Conservation (phyloP, 139 green algal species). For the Chlorella sp. region DNA sequence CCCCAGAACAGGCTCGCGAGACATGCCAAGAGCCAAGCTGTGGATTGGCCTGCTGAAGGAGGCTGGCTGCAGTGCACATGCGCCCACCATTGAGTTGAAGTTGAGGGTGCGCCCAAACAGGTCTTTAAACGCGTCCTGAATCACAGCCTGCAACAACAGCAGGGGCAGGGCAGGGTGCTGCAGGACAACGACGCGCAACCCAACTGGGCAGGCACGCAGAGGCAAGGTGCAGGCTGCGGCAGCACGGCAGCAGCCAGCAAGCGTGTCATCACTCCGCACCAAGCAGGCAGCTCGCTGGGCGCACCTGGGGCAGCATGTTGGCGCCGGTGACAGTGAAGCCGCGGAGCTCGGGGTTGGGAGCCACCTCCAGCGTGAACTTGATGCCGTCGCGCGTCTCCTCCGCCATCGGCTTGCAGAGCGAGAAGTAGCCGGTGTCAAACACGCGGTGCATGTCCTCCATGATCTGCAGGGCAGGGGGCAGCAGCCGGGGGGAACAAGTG, state of each 20-base stretch:
- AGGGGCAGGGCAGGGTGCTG: too few relatives aligned
- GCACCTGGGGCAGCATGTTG: conserved; percentile 78
- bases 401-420: conserved; percentile 66
- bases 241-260: neutral
- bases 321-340: conserved; percentile 80
- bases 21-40: too few relatives aligned
- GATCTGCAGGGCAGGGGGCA: conserved; percentile 1
- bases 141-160: conserved; percentile 45
- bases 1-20: too few relatives aligned
- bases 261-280: too few relatives aligned
- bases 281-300: too few relatives aligned
- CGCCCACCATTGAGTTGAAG: conserved; percentile 53
- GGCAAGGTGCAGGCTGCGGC: neutral
- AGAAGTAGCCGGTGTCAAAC: conserved; percentile 94
- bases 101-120: conserved; percentile 88
- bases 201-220: neutral
- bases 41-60: too few relatives aligned
- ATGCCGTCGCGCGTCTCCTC: conserved; percentile 97
- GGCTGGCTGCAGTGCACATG: too few relatives aligned
- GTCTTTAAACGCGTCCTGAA: conserved; percentile 84
- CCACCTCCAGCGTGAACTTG: conserved; percentile 85
- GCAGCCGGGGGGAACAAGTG: too few relatives aligned
- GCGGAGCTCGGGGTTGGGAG: conserved; percentile 81
- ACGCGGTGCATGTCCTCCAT: conserved; percentile 86
- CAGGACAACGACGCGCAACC: too few relatives aligned